Percentiles rank a stretch among this genome's conserved stretches.
Evolutionary conservation across 2,329 filamentous ascomycete species (phyloP).

Genomic region (Fonsecaea pedrosoi): DNA sequence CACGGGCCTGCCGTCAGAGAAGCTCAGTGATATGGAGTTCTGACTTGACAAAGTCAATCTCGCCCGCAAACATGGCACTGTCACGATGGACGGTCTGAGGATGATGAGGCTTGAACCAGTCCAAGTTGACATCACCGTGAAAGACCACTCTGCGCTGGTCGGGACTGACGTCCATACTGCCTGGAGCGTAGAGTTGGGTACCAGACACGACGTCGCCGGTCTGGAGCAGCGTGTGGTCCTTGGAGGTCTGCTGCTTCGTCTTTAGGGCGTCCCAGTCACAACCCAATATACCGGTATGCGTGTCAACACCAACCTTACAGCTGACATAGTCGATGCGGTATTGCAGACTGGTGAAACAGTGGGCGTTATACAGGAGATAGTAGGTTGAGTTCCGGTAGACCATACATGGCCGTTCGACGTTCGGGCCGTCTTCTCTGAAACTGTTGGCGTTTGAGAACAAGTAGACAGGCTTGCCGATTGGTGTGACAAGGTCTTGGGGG

Average conservation of each 20-base stretch:
- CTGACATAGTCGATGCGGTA: constrained; percentile 33
- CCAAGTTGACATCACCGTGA: constrained; percentile 33
- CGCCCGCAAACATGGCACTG: constrained; percentile 30
- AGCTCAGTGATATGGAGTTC: constrained; percentile 20
- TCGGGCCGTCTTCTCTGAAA: constrained; percentile 28
- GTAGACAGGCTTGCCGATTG: constrained; percentile 26
- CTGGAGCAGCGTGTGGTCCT: constrained; percentile 26
- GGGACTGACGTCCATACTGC: constrained; percentile 31
- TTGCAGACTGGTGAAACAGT: constrained; percentile 28
- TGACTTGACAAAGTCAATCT: constrained; percentile 24
- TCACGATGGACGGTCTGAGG: constrained; percentile 20
- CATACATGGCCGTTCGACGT: constrained; percentile 31
- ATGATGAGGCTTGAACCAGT: constrained; percentile 26
- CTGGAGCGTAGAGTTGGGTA: constrained; percentile 27
- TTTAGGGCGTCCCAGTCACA: constrained; percentile 29
- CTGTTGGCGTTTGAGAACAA: constrained; percentile 27
- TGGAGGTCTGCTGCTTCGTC: constrained; percentile 21
- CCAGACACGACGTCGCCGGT: constrained; percentile 25
- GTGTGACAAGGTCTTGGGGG: constrained; percentile 24
- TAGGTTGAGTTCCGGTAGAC: constrained; percentile 28
- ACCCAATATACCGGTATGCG: constrained; percentile 21
- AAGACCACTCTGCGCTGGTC: constrained; percentile 30
- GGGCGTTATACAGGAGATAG: constrained; percentile 32
- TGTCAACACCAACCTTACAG: constrained; percentile 29
- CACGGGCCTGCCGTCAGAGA: constrained; percentile 5